Base-by-base conservation (phyloP, 108 stramenopile species). In the Stephanodiscus triporus region DNA sequence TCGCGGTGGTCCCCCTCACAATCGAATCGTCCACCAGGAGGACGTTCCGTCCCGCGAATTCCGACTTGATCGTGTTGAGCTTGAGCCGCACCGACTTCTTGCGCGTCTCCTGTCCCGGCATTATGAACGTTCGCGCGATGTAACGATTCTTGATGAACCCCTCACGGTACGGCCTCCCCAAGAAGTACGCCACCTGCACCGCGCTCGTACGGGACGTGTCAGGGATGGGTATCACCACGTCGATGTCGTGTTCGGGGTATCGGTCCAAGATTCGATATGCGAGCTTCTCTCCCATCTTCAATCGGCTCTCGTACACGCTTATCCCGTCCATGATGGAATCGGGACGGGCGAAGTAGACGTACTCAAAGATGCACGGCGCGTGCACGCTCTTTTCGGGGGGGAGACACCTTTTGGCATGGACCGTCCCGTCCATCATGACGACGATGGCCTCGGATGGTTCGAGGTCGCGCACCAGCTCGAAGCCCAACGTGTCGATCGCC, bases 81-180 rank as follows among this genome's bases (percentile, higher is more conserved):
- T 99, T 99, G 63, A 99, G 94, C 14, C 98, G 80, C n/a, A 99
- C 97, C 32, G 88, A 92, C 86, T 99, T 99, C 74, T 93, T 94
- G 61, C 99, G 74, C 29, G 89, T 90, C 19, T 91, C 94, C 77
- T 99, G 98, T 23, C 97, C 99, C 32, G 99, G 99, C 99, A 98
- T 99, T 85, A 99, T 99, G 81, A 99, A 99, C 2, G 99, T 99
- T 37, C 99, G 75, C 27, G 97, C 99, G 74, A 99, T 99, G 83
- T 99, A 99, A 40, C 99, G 84, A 80, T 99, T 99, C 85, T 99
- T 99, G 67, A 99, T 97, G 62, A 97, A 99, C 17, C 98, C 98
- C 73, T 99, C 99, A 17, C 98, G 91, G 83, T 95, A 99, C 7
- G 97, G 97, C 29, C 88, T 75, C 29, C 85, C 84, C 50, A 98